Base-by-base conservation (phyloP, 2,329 filamentous ascomycete species). In the Magnaporthiopsis incrustans region DNA sequence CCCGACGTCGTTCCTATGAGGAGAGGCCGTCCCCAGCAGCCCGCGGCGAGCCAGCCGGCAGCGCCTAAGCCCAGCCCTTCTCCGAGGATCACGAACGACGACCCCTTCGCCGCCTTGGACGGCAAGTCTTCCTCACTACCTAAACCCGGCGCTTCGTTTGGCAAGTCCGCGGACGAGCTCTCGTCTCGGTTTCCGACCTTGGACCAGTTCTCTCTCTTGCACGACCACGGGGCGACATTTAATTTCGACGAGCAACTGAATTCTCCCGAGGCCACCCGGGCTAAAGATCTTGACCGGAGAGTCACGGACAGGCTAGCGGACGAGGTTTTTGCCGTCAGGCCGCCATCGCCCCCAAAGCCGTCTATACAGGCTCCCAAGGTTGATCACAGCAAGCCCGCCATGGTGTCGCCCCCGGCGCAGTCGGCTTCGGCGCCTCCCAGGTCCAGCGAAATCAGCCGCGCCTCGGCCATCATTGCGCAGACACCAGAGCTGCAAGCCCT, bases 1-100 rank as follows among this genome's bases (percentile, higher is more conserved):
- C 95, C 95, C 11, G 92, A 97, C 30, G 92, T 99, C 67, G 88
- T 90, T 53, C 95, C 94, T 0, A 98, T 98, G 95, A 86, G 95
- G 66, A 85, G 95, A 77, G 95, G 95, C 4, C 83, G 92, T 66
- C 71, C 73, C 57, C 68, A 63, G 62, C 67, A 65, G 50, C 56
- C 61, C 30, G 66, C 6, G 81, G 82, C 4, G 82, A 81, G 64
- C 32, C 66, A 10, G 81, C 82, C 5, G 83, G 81, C 65, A 35
- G 65, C 66, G 25, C 74, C 77, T 30, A 79, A 79, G 64, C 72
- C 76, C 63, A 89, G 79, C 69, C 83, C 87, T 10, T 92, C 90
- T 6, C 89, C 91, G 0, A 84, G 88, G 67, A 87, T 88, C 57
- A 84, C 87, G 1, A 82, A 83, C 32, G 87, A 85, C 60, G 95